A percentile compares a stretch with the other conserved stretches of the same genome.
These are phyloP conservation scores for Ustilago esculenta DNA, from an alignment of 1,284 basidiomycete species.

Conservation along the genomic window DNA sequence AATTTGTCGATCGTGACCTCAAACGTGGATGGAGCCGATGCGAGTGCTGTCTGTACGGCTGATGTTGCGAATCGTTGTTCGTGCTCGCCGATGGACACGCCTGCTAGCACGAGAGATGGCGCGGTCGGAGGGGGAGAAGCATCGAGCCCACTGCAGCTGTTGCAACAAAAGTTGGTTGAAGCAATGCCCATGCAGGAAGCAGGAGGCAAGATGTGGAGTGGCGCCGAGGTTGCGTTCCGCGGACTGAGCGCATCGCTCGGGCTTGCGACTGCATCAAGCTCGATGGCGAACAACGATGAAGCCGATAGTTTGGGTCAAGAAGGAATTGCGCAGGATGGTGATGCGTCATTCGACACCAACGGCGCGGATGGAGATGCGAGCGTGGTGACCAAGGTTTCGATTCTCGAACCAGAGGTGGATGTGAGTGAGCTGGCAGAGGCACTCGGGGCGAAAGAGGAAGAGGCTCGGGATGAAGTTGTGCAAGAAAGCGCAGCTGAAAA, in stretches of 20 bases:
- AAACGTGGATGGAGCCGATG: background rate
- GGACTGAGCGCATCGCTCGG: conserved; percentile 41
- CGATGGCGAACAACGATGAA: background rate
- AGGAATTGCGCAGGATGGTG: conserved; percentile 13
- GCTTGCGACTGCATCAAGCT: conserved; percentile 4
- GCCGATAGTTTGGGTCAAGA: conserved; percentile 1
- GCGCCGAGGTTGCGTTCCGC: conserved; percentile 34
- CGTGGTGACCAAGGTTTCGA: conserved; percentile 36
- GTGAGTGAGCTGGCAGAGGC: conserved; percentile 40
- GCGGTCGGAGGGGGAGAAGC: background rate
- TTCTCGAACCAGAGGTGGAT: conserved; percentile 44
- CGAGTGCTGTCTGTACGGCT: background rate
- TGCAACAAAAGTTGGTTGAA: conserved; percentile 19
- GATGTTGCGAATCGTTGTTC: background rate
- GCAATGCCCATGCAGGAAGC: conserved; percentile 38
- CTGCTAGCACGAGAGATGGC: background rate
- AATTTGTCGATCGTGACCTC: conserved; percentile 4
- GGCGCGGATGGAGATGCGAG: conserved; percentile 21
- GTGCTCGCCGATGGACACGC: conserved; percentile 19
- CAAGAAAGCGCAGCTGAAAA: no score
- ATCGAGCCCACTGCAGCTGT: conserved; percentile 31
- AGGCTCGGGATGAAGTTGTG: no score
- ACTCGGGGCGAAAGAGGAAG: conserved; percentile 11
- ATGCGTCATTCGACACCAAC: conserved; percentile 30
- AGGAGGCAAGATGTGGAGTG: conserved; percentile 45